Evolutionary conservation across 208 protist genomes (phyloP).

Genomic region (Trypanosoma mega): DNA sequence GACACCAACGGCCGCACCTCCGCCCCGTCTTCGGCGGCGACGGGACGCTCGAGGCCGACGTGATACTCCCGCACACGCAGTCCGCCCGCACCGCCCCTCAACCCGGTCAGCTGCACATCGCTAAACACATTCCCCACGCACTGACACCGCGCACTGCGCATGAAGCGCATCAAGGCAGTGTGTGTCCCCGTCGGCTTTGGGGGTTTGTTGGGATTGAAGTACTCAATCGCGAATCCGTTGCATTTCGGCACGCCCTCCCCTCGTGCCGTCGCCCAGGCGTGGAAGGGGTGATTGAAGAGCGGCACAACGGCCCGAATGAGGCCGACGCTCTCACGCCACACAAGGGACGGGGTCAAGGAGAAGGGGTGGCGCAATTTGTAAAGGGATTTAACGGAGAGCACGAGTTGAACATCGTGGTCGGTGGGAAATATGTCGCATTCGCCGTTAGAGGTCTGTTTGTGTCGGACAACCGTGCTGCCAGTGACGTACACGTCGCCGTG

Average conservation of each 20-base stretch:
- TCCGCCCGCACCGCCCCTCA: not conserved
- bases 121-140: slow-evolving; percentile 17
- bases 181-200: slow-evolving; percentile 4
- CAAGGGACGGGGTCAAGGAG: not conserved
- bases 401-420: slow-evolving; percentile 14
- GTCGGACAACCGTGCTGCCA: slow-evolving; percentile 24
- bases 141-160: slow-evolving; percentile 6
- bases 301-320: slow-evolving; percentile 14
- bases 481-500: slow-evolving; percentile 24
- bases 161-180: slow-evolving; percentile 18
- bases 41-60: slow-evolving; percentile 17
- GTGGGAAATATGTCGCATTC: slow-evolving; percentile 14
- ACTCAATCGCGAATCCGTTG: slow-evolving; percentile 22
- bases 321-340: slow-evolving; percentile 23
- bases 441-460: slow-evolving; percentile 4
- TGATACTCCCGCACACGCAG: slow-evolving; percentile 26
- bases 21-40: no score
- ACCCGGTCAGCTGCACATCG: slow-evolving; percentile 9
- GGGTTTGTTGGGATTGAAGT: slow-evolving; percentile 11
- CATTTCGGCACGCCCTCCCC: slow-evolving; percentile 2
- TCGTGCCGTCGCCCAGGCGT: slow-evolving; percentile 7
- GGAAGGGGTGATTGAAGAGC: slow-evolving; percentile 11
- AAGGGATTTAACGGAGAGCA: slow-evolving; percentile 8
- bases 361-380: slow-evolving; percentile 19
- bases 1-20: not conserved